These are phyloP conservation scores for Digitaria exilis DNA, from an alignment of 202 grass and related monocot genomes.

Conservation along the genomic window DNA sequence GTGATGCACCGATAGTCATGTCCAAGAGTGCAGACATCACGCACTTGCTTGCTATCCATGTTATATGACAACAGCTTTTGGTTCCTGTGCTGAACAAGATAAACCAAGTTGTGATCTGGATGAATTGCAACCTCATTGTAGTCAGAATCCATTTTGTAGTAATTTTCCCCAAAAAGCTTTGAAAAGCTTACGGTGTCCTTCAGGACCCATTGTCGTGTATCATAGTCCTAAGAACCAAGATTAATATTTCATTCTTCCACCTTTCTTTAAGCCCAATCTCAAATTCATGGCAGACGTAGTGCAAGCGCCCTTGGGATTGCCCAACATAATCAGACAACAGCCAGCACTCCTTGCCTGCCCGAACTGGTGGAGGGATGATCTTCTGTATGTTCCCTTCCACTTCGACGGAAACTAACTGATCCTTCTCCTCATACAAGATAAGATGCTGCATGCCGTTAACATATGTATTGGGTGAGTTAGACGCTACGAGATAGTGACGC, in stretches of 20 bases:
- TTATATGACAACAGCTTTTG: no score
- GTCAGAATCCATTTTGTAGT: background rate
- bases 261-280: background rate
- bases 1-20: no score
- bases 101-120: background rate
- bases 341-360: background rate
- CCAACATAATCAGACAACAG: background rate
- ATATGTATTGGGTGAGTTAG: background rate
- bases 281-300: background rate
- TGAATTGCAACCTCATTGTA: background rate
- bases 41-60: no score
- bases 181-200: background rate
- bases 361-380: background rate
- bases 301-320: background rate
- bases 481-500: background rate
- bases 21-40: no score
- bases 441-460: conserved; percentile 2
- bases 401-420: background rate
- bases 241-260: background rate
- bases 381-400: background rate
- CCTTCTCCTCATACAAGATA: background rate
- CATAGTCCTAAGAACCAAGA: background rate
- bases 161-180: background rate
- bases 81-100: background rate
- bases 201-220: background rate